A percentile compares a stretch with the other conserved stretches of the same genome.
Conservation (phyloP, 768 basidiomycete species). For the Psilocybe sp. region DNA sequence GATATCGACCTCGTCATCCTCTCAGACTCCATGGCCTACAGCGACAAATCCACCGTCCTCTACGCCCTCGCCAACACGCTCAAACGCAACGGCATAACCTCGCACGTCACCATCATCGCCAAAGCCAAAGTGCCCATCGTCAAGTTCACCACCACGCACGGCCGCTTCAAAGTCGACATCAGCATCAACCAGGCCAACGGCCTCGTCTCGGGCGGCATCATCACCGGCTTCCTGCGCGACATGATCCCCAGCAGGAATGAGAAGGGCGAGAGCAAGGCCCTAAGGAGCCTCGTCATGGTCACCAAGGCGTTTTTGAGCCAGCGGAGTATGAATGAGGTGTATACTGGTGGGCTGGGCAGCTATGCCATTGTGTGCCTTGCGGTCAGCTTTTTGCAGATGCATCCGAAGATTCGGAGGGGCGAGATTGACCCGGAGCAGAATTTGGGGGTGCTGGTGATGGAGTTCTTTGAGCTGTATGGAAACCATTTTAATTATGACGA, state of each 20-base stretch:
- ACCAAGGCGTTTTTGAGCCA: slow-evolving; percentile 90
- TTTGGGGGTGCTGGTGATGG: slow-evolving; percentile 90
- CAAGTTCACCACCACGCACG: slow-evolving; percentile 85
- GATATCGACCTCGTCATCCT: slow-evolving; percentile 94
- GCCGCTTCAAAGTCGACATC: slow-evolving; percentile 87
- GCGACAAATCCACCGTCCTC: slow-evolving; percentile 66
- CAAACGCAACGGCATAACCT: slow-evolving; percentile 69
- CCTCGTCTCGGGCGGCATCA: slow-evolving; percentile 70
- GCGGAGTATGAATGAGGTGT: slow-evolving; percentile 97
- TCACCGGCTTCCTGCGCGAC: slow-evolving; percentile 75
- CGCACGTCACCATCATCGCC: slow-evolving; percentile 80
- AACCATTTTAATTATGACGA: slow-evolving; percentile 88
- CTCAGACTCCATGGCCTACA: slow-evolving; percentile 72
- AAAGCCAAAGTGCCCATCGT: slow-evolving; percentile 96
- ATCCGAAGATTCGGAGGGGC: slow-evolving; percentile 86
- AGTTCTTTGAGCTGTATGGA: slow-evolving; percentile 97
- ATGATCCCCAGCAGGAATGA: slow-evolving; percentile 34
- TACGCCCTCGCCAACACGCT: slow-evolving; percentile 77
- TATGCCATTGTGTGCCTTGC: slow-evolving; percentile 94
- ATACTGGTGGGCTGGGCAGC: slow-evolving; percentile 89
- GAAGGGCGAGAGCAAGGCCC: slow-evolving; percentile 50
- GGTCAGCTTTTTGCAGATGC: slow-evolving; percentile 94
- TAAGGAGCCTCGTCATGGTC: slow-evolving; percentile 82
- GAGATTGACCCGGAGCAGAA: slow-evolving; percentile 88
- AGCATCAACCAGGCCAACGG: slow-evolving; percentile 91